Evolutionary conservation across 495 filamentous ascomycete genomes (phyloP).

Genomic region (Penicillium pulvis): DNA sequence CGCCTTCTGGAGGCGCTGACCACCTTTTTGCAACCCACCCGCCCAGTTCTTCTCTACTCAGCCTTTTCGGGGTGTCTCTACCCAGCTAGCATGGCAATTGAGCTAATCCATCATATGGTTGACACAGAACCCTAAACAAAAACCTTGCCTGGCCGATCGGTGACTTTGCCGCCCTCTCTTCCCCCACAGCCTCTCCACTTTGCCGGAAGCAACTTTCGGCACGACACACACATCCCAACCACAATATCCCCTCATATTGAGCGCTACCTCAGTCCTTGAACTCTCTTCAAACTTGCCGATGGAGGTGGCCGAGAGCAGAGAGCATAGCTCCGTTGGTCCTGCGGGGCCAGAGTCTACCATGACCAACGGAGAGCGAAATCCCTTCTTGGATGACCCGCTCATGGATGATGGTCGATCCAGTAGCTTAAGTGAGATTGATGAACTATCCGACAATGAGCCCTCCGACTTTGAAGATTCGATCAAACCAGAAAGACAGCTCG

Average conservation of each 20-base stretch:
- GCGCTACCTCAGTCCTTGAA: constrained; percentile 2
- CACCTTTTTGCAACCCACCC: constrained; percentile 28
- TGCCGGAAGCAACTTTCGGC: constrained; percentile 19
- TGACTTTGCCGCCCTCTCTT: constrained; percentile 26
- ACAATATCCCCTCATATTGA: constrained; percentile 5
- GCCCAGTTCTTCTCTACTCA: constrained; percentile 19
- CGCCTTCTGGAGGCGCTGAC: constrained; percentile 43
- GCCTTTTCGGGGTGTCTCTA: constrained; percentile 3
- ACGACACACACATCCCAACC: constrained; percentile 8
- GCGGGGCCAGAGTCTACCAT: constrained; percentile 36
- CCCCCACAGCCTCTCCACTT: constrained; percentile 22
- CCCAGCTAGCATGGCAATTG: constrained; percentile 29
- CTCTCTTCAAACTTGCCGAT: constrained; percentile 24
- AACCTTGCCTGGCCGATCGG: constrained; percentile 14
- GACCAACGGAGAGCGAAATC: constrained; percentile 44
- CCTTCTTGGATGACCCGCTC: constrained; percentile 40
- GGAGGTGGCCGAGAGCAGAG: constrained; percentile 48
- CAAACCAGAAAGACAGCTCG: constrained; percentile 44
- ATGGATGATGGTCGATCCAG: constrained; percentile 57
- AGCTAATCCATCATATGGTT: constrained; percentile 25
- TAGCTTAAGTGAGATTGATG: constrained; percentile 92
- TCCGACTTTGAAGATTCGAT: constrained; percentile 55
- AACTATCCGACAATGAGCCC: constrained; percentile 62
- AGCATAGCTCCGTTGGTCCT: constrained; percentile 39
- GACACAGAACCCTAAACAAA: constrained; percentile 19